Evolutionary conservation across 306 rosid genomes (phyloP), one percentile per base, ranked within the genome.

Genomic region (Cucurbita maxima): DNA sequence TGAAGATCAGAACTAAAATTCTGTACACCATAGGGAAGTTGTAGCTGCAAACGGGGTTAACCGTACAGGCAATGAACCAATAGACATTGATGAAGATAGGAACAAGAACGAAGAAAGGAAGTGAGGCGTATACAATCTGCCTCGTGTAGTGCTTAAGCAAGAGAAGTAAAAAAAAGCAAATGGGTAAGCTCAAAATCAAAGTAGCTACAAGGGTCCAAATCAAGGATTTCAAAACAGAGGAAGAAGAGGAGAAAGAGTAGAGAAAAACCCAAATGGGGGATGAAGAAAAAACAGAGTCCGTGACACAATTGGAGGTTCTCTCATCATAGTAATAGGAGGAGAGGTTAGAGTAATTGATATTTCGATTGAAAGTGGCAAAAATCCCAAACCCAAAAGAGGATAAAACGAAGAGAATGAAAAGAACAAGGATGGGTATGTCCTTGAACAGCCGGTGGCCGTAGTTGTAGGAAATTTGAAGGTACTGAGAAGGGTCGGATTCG

Each of bases 51-150:
- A 81, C 14, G 10, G 88, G 74, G 81, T 86, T 77, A 7, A 94
- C 7, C 1, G 95, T 83, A 78, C 98, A 94, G 22, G 89, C 96
- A 8, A 94, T 96, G 71, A 94, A 94, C 98, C 97, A 94, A 30
- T 89, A 94, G 3, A 90, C 92, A 70, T 94, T 80, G 64, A 90
- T 77, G 71, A 94, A 90, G 41, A 94, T 77, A 3, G 98, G 98
- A 50, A 90, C 56, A 6, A 78, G 6, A 5, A 94, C 58, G 45
- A 94, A 89, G 78, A 94, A 86, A 0, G 98, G 98, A 15, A 94
- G 79, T 0, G 85, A 67, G 3, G 71, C 87, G 76, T 94, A 94
- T 75, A 94, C 96, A 41, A 94, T 71, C 52, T 90, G 96, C 75
- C 89, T 90, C 68, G 98, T 83, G 52, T 90, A 94, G 77, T 66